Percentiles rank a stretch among this genome's conserved stretches.
Evolutionary conservation across 2,329 filamentous ascomycete species (phyloP).

Genomic region (Trichophyton verrucosum): DNA sequence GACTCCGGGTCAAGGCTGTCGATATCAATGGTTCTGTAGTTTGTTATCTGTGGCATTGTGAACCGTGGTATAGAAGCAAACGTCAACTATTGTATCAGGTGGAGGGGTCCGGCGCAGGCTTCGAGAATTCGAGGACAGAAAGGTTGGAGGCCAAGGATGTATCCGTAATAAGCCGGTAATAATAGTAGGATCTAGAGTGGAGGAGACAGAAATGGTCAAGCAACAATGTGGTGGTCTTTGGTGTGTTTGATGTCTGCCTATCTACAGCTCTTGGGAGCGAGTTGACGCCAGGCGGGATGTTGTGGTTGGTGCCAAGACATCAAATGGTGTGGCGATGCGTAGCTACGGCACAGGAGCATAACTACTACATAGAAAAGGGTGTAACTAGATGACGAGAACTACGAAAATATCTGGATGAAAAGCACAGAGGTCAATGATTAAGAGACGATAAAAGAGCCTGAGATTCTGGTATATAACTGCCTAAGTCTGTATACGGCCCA

Average conservation of each 20-base stretch:
- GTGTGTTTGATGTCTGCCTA: background rate
- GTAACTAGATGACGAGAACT: background rate
- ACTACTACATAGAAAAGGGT: background rate
- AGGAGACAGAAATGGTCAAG: too few species aligned
- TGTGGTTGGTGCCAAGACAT: background rate
- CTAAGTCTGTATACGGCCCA: background rate
- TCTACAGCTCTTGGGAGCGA: background rate
- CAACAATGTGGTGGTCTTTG: background rate
- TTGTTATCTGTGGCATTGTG: conserved; percentile 37
- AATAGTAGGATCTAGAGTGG: background rate
- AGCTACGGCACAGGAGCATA: background rate
- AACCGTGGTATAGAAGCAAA: background rate
- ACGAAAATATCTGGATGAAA: background rate
- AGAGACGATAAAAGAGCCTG: background rate
- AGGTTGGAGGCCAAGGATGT: too few species aligned
- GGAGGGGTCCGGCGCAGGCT: background rate
- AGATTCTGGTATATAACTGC: background rate
- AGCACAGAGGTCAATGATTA: background rate
- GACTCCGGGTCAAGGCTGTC: conserved; percentile 85
- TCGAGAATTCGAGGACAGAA: background rate
- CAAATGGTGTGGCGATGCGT: background rate
- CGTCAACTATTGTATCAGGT: background rate
- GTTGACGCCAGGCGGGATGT: background rate
- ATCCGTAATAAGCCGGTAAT: background rate
- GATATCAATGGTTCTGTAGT: conserved; percentile 84